A percentile compares a stretch with the other conserved stretches of the same genome.
These are phyloP conservation scores for Amaranthus palmeri DNA, from an alignment of 148 eudicot genomes.

Conservation along the genomic window DNA sequence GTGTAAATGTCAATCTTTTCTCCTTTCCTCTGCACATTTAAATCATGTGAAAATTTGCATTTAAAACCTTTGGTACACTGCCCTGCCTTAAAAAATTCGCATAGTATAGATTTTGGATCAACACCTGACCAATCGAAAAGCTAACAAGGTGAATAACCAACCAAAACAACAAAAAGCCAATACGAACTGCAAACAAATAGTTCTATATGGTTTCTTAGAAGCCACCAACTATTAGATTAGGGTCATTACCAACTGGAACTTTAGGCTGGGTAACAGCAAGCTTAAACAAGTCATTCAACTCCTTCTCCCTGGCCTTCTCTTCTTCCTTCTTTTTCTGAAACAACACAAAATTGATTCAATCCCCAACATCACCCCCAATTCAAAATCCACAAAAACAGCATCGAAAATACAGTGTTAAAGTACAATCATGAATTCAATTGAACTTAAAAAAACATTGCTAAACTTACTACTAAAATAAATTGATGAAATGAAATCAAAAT, in stretches of 20 bases:
- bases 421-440: no score
- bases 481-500: no score
- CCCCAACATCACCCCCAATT: no score
- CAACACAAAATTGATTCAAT: background rate
- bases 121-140: conserved; percentile 56
- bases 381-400: no score
- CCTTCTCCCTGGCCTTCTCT: conserved; percentile 76
- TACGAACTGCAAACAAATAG: background rate
- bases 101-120: conserved; percentile 87
- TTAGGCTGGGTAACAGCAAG: conserved; percentile 88
- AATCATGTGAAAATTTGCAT: conserved; percentile 87
- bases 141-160: conserved; percentile 17
- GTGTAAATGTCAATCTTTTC: conserved; percentile 78
- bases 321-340: conserved; percentile 92
- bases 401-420: no score
- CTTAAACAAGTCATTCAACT: conserved; percentile 78
- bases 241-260: conserved; percentile 72
- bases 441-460: no score
- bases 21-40: conserved; percentile 80
- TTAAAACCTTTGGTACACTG: conserved; percentile 94
- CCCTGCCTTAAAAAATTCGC: conserved; percentile 83
- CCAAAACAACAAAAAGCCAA: background rate
- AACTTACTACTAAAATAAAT: no score
- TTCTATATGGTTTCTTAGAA: no score
- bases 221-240: background rate